Evolutionary conservation across 2,329 filamentous ascomycete genomes (phyloP).

Genomic region (Ceratocystis harringtonii): DNA sequence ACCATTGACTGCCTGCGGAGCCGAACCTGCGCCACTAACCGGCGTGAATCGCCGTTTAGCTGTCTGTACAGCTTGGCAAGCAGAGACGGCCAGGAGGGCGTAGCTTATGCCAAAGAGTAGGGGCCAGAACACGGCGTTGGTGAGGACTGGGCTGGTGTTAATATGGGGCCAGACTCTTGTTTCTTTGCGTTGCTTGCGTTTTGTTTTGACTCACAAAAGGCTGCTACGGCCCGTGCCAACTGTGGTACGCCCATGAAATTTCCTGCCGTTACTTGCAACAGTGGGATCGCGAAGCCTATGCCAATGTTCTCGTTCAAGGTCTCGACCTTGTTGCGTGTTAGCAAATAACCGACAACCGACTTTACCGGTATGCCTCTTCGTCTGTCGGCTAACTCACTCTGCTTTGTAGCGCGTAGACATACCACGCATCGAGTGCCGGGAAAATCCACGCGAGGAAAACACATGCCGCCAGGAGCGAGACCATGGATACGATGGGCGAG

Average conservation of each 20-base stretch:
- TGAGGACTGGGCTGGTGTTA: constrained; percentile 22
- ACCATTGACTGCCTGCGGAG: not conserved
- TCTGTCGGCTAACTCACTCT: not conserved
- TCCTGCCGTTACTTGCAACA: constrained; percentile 31
- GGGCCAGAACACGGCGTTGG: constrained; percentile 26
- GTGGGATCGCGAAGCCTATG: constrained; percentile 35
- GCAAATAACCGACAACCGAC: not conserved
- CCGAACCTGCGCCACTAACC: not conserved
- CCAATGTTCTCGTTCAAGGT: constrained; percentile 38
- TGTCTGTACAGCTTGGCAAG: not conserved
- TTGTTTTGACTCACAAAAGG: constrained; percentile 28
- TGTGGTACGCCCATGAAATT: constrained; percentile 23
- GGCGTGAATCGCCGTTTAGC: too few relatives aligned
- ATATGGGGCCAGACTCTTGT: not conserved
- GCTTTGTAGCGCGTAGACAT: constrained; percentile 19
- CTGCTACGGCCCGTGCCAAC: constrained; percentile 31
- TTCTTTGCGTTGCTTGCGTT: not conserved
- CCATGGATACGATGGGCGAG: not conserved
- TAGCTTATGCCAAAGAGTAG: constrained; percentile 15
- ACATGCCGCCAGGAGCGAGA: not conserved
- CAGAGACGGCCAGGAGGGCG: constrained; percentile 24
- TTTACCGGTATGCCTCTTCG: too few relatives aligned
- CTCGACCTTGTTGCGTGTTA: constrained; percentile 30
- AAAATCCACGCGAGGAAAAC: constrained; percentile 11
- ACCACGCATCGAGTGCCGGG: constrained; percentile 21